phyloP scores from a whole-genome alignment of 2,329 filamentous ascomycete genomes.

The Cyanodermella asteris region DNA sequence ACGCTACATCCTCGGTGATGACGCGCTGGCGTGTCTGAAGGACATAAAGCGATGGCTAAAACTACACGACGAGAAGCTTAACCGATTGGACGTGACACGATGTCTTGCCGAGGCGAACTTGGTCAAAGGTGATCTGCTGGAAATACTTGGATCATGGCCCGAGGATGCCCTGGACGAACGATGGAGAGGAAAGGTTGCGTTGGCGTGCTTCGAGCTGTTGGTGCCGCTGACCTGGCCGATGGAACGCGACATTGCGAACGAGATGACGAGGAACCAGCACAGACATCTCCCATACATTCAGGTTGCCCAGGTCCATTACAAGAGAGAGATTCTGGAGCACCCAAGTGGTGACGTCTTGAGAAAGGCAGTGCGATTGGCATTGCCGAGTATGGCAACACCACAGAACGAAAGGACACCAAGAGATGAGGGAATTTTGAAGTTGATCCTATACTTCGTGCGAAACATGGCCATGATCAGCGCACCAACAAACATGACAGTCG shows the following conservation, averaged over 20 bases:
- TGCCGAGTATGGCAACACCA: constrained; percentile 67
- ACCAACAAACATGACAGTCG: constrained; percentile 47
- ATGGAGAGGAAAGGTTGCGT: constrained; percentile 54
- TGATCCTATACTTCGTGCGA: constrained; percentile 70
- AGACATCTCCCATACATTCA: constrained; percentile 77
- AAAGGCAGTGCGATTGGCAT: constrained; percentile 54
- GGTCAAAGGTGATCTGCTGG: constrained; percentile 71
- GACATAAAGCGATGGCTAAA: constrained; percentile 92
- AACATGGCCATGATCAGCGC: constrained; percentile 74
- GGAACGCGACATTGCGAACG: constrained; percentile 51
- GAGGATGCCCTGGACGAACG: constrained; percentile 50
- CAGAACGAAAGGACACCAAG: constrained; percentile 53
- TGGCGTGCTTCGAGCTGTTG: constrained; percentile 75
- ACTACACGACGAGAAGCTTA: constrained; percentile 79
- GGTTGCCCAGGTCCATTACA: constrained; percentile 73
- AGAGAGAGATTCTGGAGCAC: constrained; percentile 68
- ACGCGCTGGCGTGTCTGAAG: constrained; percentile 73
- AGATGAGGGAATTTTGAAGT: constrained; percentile 81
- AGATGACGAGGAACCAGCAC: constrained; percentile 83
- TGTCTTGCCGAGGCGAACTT: constrained; percentile 82
- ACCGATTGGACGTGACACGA: constrained; percentile 83
- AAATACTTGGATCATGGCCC: constrained; percentile 68
- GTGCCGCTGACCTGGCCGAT: constrained; percentile 89
- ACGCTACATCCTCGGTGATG: constrained; percentile 74
- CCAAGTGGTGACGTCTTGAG: constrained; percentile 58